Percentiles rank a stretch among this genome's conserved stretches.
These are phyloP conservation scores for Alternaria sp. DNA, from an alignment of 2,329 filamentous ascomycete genomes.

Conservation along the genomic window DNA sequence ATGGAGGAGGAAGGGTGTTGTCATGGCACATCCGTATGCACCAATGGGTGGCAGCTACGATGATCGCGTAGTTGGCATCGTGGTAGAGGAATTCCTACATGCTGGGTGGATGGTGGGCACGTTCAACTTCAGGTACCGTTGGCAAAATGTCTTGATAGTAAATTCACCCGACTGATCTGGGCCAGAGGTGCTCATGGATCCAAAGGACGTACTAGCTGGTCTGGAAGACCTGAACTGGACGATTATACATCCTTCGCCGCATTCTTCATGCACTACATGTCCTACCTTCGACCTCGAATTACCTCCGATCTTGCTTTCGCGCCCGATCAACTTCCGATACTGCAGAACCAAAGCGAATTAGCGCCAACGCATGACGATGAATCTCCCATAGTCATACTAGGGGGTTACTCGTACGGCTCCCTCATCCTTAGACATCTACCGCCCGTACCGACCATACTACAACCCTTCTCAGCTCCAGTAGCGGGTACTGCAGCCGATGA, in stretches of 20 bases:
- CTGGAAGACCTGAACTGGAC: conserved; percentile 76
- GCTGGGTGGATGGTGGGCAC: conserved; percentile 80
- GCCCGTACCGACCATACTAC: conserved; percentile 63
- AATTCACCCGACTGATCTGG: conserved; percentile 1
- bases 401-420: conserved; percentile 91
- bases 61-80: conserved; percentile 76
- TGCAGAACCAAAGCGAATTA: conserved; percentile 5
- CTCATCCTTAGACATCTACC: conserved; percentile 80
- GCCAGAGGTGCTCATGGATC: conserved; percentile 78
- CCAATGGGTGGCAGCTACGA: conserved; percentile 86
- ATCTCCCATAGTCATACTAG: conserved; percentile 64
- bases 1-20: conserved; percentile 61
- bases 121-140: conserved; percentile 84
- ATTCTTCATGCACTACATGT: conserved; percentile 78
- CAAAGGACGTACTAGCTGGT: conserved; percentile 85
- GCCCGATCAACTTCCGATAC: conserved; percentile 23
- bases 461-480: conserved; percentile 64
- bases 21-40: conserved; percentile 91
- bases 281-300: conserved; percentile 58
- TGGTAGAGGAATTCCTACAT: conserved; percentile 70
- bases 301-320: conserved; percentile 24
- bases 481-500: conserved; percentile 69
- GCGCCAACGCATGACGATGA: conserved; percentile 6
- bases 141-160: background rate
- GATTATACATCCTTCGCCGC: conserved; percentile 87